phyloP scores from a whole-genome alignment of 805 yeast genomes.

The Candida patagonica region DNA sequence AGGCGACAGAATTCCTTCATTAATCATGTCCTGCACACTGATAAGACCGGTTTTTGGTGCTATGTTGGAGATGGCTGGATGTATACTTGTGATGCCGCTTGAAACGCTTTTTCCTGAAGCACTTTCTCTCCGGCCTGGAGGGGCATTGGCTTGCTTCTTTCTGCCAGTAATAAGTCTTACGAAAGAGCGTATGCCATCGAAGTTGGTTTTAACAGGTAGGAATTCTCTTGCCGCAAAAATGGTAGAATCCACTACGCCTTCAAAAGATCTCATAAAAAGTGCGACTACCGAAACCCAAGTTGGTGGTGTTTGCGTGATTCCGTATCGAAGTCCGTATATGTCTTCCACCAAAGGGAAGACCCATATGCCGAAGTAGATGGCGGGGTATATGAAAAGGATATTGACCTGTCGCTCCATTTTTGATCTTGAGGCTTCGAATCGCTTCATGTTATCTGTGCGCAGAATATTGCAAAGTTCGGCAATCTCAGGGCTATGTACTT shows the following conservation, averaged over 20 bases:
- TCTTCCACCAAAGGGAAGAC: slow-evolving; percentile 64
- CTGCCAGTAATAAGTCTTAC: no score
- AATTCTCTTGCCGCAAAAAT: slow-evolving; percentile 68
- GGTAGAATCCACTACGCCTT: slow-evolving; percentile 63
- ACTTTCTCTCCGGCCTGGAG: no score
- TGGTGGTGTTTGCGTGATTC: slow-evolving; percentile 29
- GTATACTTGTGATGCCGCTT: no score
- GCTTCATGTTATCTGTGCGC: slow-evolving; percentile 41
- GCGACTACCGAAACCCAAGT: slow-evolving; percentile 56
- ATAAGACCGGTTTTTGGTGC: no score
- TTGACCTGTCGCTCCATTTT: slow-evolving; percentile 68
- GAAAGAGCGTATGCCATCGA: no score
- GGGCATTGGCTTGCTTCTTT: no score
- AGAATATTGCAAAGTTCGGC: slow-evolving; percentile 8
- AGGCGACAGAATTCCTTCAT: no score
- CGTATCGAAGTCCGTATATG: slow-evolving; percentile 20
- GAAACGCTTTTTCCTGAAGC: no score
- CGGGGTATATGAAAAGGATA: slow-evolving; percentile 72
- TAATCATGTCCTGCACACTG: no score
- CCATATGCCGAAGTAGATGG: slow-evolving; percentile 75
- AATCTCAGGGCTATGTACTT: background rate
- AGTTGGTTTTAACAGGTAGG: no score
- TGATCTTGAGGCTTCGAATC: slow-evolving; percentile 51
- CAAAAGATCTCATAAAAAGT: slow-evolving; percentile 68
- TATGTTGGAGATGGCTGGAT: no score